Base-by-base conservation (phyloP, 805 yeast genomes). In the Henningerozyma blattae region DNA sequence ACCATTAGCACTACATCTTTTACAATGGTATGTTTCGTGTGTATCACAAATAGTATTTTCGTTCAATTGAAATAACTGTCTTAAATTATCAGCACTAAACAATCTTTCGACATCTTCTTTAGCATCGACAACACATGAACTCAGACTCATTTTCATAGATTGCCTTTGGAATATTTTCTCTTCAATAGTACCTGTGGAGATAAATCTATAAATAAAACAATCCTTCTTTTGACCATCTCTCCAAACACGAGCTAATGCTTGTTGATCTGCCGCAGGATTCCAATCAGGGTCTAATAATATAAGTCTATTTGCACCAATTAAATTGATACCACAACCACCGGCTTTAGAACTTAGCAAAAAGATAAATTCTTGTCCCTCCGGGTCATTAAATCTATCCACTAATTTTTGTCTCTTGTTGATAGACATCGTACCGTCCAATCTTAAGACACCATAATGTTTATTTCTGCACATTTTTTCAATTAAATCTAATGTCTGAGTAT, bases 201-300 rank as follows among this genome's bases (percentile, higher is more conserved):
- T 87, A 46, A 91, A 87, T 45, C 98, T 67, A 56, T 91, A 91
- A 27, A 89, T 91, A 49, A 80, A 89, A 62, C 98, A 91, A 55
- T 83, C 94, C 57, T 89, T 91, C 66, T 83, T 89, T 52, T 89
- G 98, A 0, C 98, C 98, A 60, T 91, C 98, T 67, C 98, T 76
- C 97, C 97, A 91, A 4, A 91, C 95, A 56, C 98, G 72, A 0
- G 97, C 97, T 41, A 91, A 65, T 0, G 97, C 97, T 59, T 89
- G 98, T 54, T 91, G 97, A 52, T 89, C 98, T 1, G 95, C 79
- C 0, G 98, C 97, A 0, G 98, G 98, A 50, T 89, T 89, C 98
- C 98, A 91, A 54, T 91, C 98, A 0, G 81, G 81, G 53, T 91
- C 98, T 51, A 91, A 65, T 31, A 91, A 62, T 15, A 91, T 73